Percentiles rank a stretch among this genome's conserved stretches.
These are phyloP conservation scores for Plenodomus biglobosus DNA, from an alignment of 2,329 filamentous ascomycete genomes.

Conservation along the genomic window DNA sequence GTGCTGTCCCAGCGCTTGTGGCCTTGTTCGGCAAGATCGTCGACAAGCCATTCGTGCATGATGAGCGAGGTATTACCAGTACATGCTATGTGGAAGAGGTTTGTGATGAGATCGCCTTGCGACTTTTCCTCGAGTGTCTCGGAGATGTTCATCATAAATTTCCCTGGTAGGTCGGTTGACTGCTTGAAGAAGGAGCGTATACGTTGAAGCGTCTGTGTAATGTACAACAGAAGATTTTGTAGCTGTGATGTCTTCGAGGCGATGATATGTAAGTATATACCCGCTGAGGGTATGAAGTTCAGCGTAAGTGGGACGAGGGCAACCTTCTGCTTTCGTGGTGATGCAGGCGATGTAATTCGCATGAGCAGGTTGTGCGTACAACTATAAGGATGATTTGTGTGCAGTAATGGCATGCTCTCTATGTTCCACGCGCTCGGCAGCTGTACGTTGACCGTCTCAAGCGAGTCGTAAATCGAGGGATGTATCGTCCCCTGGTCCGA, in stretches of 20 bases:
- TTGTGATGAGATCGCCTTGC: conserved; percentile 69
- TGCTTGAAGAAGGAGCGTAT: conserved; percentile 83
- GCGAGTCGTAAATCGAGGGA: conserved; percentile 82
- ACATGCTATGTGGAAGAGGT: conserved; percentile 79
- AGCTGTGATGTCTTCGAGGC: conserved; percentile 85
- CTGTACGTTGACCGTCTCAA: conserved; percentile 70
- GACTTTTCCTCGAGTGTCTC: conserved; percentile 70
- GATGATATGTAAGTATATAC: conserved; percentile 78
- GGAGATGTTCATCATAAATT: conserved; percentile 76
- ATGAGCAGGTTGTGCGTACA: conserved; percentile 77
- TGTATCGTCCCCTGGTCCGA: conserved; percentile 71
- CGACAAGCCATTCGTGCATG: conserved; percentile 84
- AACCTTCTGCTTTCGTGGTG: conserved; percentile 37
- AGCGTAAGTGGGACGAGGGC: conserved; percentile 70
- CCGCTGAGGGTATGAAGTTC: conserved; percentile 76
- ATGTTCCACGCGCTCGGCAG: conserved; percentile 49
- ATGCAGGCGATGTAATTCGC: conserved; percentile 40
- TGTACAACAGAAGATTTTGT: conserved; percentile 82
- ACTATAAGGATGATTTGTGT: conserved; percentile 71
- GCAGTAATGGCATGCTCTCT: conserved; percentile 55
- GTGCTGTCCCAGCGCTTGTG: conserved; percentile 96
- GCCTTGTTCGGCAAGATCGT: conserved; percentile 70
- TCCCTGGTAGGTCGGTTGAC: conserved; percentile 72
- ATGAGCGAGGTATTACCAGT: conserved; percentile 77
- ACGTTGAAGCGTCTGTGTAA: conserved; percentile 76